Evolutionary conservation across 352 stramenopile genomes (phyloP).

Genomic region (Stephanocyclus meneghinianus): DNA sequence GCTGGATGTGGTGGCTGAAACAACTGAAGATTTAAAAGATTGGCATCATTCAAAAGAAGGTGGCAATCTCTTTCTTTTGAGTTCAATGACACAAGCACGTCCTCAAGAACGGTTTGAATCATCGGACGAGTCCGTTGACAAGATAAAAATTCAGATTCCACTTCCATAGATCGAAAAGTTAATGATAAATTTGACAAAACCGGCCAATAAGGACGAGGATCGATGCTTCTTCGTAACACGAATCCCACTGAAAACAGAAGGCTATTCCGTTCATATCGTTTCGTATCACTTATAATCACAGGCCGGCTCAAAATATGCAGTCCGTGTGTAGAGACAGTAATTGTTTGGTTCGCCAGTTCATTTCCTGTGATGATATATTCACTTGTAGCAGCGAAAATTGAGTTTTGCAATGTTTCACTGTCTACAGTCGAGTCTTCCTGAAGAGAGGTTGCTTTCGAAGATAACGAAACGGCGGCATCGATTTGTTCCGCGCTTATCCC

Average conservation of each 20-base stretch:
- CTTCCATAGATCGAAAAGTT: slow-evolving; percentile 66
- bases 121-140: slow-evolving; percentile 27
- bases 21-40: slow-evolving; percentile 70
- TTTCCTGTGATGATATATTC: slow-evolving; percentile 80
- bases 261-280: slow-evolving; percentile 75
- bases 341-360: slow-evolving; percentile 72
- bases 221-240: slow-evolving; percentile 60
- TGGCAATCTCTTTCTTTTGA: slow-evolving; percentile 62
- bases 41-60: slow-evolving; percentile 62
- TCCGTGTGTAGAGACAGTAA: slow-evolving; percentile 69
- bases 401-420: slow-evolving; percentile 41
- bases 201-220: slow-evolving; percentile 67
- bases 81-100: slow-evolving; percentile 71
- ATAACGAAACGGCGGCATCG: slow-evolving; percentile 4
- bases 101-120: slow-evolving; percentile 65
- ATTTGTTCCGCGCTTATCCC: not conserved
- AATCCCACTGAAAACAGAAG: slow-evolving; percentile 76
- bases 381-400: slow-evolving; percentile 72
- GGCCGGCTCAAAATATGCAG: slow-evolving; percentile 74
- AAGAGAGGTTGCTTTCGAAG: slow-evolving; percentile 19
- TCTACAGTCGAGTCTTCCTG: slow-evolving; percentile 38
- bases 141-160: slow-evolving; percentile 68
- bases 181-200: slow-evolving; percentile 65
- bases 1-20: slow-evolving; percentile 64
- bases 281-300: slow-evolving; percentile 62